Conservation (phyloP, 169 alveolate genomes). For the Plasmodium relictum region DNA sequence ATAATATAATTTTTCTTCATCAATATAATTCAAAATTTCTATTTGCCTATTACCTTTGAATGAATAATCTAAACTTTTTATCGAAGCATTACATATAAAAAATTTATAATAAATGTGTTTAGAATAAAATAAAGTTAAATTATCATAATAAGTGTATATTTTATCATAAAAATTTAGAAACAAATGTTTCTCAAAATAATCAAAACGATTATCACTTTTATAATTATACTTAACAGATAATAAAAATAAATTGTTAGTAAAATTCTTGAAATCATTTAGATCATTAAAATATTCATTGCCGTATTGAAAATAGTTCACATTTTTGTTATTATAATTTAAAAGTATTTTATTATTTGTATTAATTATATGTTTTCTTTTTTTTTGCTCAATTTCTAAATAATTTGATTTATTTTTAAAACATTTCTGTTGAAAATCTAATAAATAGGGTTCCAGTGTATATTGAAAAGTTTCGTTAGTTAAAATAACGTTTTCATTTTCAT, state of each 20-base stretch:
- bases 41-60: conserved; percentile 20
- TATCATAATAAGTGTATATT: neutral
- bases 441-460: conserved; percentile 18
- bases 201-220: neutral
- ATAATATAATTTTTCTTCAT: neutral
- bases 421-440: neutral
- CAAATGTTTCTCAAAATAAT: conserved; percentile 22
- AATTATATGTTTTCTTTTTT: conserved; percentile 16
- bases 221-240: conserved; percentile 25
- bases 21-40: neutral
- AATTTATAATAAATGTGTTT: conserved; percentile 33
- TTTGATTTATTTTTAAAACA: conserved; percentile 39
- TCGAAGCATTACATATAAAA: neutral
- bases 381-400: conserved; percentile 20
- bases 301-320: neutral
- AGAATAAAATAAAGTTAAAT: conserved; percentile 25
- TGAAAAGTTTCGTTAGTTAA: conserved; percentile 39
- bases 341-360: conserved; percentile 32
- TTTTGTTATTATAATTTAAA: conserved; percentile 7
- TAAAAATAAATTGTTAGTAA: neutral
- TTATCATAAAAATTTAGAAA: conserved; percentile 30
- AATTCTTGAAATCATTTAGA: neutral
- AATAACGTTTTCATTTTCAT: conserved; percentile 52
- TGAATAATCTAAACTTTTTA: conserved; percentile 3
- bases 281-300: neutral